Evolutionary conservation across 2,329 filamentous ascomycete genomes (phyloP).

Genomic region (Pseudophaeomoniella oleicola): DNA sequence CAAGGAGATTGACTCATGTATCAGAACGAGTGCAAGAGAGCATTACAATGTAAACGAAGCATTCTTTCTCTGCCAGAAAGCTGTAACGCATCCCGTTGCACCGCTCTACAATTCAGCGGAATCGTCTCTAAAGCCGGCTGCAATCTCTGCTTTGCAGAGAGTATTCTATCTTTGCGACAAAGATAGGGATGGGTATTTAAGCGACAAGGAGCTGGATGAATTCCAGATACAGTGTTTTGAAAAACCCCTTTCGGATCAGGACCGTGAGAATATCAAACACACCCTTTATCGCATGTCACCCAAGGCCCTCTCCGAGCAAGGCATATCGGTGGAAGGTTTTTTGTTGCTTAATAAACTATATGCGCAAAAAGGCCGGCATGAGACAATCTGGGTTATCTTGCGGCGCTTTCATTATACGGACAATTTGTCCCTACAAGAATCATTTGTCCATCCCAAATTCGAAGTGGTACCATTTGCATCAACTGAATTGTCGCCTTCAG

Average conservation of each 20-base stretch:
- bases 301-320: conserved; percentile 47
- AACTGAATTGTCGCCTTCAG: conserved; percentile 81
- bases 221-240: conserved; percentile 91
- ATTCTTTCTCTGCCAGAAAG: conserved; percentile 96
- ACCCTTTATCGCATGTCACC: conserved; percentile 60
- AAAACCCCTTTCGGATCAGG: conserved; percentile 64
- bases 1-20: conserved; percentile 96
- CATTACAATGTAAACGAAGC: conserved; percentile 91
- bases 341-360: conserved; percentile 88
- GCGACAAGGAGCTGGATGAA: conserved; percentile 75
- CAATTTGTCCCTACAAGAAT: conserved; percentile 80
- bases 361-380: conserved; percentile 90
- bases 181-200: conserved; percentile 86
- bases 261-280: conserved; percentile 80
- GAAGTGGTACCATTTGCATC: conserved; percentile 87
- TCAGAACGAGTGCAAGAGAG: conserved; percentile 80
- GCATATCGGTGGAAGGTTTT: conserved; percentile 73
- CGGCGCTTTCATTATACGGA: conserved; percentile 94
- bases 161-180: conserved; percentile 95
- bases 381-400: conserved; percentile 96
- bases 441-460: conserved; percentile 81
- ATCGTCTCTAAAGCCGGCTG: conserved; percentile 70
- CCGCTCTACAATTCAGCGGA: conserved; percentile 97
- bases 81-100: conserved; percentile 91
- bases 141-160: conserved; percentile 69